These are phyloP conservation scores for Ustilago crameri DNA, from an alignment of 1,284 basidiomycete genomes.

Conservation along the genomic window DNA sequence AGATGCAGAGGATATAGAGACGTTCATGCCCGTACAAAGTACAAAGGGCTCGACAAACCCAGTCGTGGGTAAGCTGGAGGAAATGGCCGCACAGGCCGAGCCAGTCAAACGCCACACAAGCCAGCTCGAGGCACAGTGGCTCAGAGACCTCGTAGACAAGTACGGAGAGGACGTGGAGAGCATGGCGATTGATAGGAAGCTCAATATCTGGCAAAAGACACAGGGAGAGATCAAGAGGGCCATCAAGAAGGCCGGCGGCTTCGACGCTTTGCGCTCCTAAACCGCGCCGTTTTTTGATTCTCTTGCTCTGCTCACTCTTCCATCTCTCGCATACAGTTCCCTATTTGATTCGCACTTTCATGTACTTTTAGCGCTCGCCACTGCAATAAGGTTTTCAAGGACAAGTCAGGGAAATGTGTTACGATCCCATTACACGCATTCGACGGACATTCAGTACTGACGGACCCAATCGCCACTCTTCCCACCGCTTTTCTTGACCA, in stretches of 20 bases:
- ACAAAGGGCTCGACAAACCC: not conserved
- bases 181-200: constrained; percentile 82
- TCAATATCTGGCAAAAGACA: constrained; percentile 88
- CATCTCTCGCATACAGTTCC: not conserved
- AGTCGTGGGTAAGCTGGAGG: constrained; percentile 16
- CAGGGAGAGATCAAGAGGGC: constrained; percentile 78
- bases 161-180: constrained; percentile 79
- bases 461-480: constrained; percentile 73
- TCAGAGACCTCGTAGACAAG: constrained; percentile 77
- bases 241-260: constrained; percentile 53
- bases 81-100: constrained; percentile 18
- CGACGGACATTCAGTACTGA: not conserved
- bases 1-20: constrained; percentile 25
- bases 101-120: constrained; percentile 77
- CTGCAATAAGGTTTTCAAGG: not conserved
- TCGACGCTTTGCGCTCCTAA: constrained; percentile 21
- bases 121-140: constrained; percentile 76
- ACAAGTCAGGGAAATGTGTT: too few species aligned
- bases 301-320: not conserved
- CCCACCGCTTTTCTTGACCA: constrained; percentile 79
- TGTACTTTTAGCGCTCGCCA: not conserved
- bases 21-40: constrained; percentile 14
- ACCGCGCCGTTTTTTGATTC: not conserved
- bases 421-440: too few species aligned
- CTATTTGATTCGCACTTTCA: not conserved